Conservation (phyloP, 495 filamentous ascomycete species). For the Bombardia bombarda region DNA sequence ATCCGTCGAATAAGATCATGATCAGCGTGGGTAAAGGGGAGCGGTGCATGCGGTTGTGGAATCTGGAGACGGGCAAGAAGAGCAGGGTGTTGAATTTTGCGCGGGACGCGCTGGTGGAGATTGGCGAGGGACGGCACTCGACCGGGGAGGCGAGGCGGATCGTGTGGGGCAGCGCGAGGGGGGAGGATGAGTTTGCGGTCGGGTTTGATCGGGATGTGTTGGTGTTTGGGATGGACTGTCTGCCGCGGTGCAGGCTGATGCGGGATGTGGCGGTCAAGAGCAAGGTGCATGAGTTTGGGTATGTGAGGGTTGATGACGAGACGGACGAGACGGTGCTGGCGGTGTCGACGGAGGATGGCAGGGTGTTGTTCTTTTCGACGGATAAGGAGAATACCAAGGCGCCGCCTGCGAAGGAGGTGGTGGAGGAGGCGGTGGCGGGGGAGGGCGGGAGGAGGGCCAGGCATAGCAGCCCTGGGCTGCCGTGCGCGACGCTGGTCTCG, state of each 20-base stretch:
- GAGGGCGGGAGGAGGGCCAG: slow-evolving; percentile 18
- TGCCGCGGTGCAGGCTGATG: slow-evolving; percentile 62
- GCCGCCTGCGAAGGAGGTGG: slow-evolving; percentile 6
- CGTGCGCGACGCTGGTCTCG: slow-evolving; percentile 52
- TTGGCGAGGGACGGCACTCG: slow-evolving; percentile 67
- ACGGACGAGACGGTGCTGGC: slow-evolving; percentile 50
- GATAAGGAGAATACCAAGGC: slow-evolving; percentile 25
- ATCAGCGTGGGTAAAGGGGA: slow-evolving; percentile 84
- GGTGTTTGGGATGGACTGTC: slow-evolving; percentile 82
- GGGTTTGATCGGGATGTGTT: slow-evolving; percentile 79
- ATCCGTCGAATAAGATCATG: slow-evolving; percentile 94
- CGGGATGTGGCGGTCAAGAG: slow-evolving; percentile 59
- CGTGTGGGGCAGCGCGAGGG: slow-evolving; percentile 63
- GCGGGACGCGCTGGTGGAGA: slow-evolving; percentile 53
- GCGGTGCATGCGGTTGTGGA: slow-evolving; percentile 89
- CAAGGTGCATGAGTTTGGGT: slow-evolving; percentile 77
- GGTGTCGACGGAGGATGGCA: slow-evolving; percentile 88
- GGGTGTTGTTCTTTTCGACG: slow-evolving; percentile 78
- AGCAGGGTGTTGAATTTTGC: slow-evolving; percentile 83
- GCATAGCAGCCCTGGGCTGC: slow-evolving; percentile 18
- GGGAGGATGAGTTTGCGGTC: slow-evolving; percentile 75
- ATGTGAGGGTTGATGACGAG: slow-evolving; percentile 46
- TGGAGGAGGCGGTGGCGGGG: background rate
- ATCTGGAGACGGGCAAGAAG: slow-evolving; percentile 92
- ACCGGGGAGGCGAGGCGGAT: slow-evolving; percentile 80